These are phyloP conservation scores for Pluteus cervinus DNA, from an alignment of 768 basidiomycete species.

Conservation along the genomic window DNA sequence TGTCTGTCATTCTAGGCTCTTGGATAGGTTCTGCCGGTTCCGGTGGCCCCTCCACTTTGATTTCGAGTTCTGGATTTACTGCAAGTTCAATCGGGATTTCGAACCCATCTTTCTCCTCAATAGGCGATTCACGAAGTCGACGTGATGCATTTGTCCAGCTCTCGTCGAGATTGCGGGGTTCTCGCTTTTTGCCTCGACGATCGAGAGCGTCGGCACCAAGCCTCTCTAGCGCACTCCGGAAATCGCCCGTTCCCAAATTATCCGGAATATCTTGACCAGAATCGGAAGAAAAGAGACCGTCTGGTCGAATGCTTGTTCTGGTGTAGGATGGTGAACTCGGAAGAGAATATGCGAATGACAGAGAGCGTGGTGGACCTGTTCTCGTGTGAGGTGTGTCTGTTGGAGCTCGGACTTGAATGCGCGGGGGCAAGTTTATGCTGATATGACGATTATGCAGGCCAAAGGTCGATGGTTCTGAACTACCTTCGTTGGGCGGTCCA, in stretches of 20 bases:
- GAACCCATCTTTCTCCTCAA: conserved; percentile 36
- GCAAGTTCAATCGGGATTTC: conserved; percentile 18
- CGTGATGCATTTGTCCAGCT: conserved; percentile 48
- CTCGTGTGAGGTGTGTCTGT: conserved; percentile 53
- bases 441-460: too few species aligned
- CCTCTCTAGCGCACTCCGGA: conserved; percentile 60
- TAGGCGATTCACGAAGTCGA: conserved; percentile 49
- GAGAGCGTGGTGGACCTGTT: conserved; percentile 70
- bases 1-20: conserved; percentile 5
- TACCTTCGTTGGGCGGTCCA: too few species aligned
- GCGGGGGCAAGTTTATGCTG: too few species aligned
- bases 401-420: conserved; percentile 21
- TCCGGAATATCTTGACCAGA: too few species aligned
- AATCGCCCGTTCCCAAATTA: too few species aligned
- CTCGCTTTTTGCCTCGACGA: conserved; percentile 49
- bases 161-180: conserved; percentile 41
- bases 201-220: conserved; percentile 36
- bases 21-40: conserved; percentile 5
- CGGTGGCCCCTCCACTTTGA: conserved; percentile 5
- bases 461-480: too few species aligned
- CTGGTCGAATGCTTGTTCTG: conserved; percentile 12
- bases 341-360: conserved; percentile 58
- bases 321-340: conserved; percentile 35
- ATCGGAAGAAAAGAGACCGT: too few species aligned
- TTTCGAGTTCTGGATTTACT: background rate